Conservation (phyloP, 2,329 filamentous ascomycete species). For the Curvularia eragrostidis region DNA sequence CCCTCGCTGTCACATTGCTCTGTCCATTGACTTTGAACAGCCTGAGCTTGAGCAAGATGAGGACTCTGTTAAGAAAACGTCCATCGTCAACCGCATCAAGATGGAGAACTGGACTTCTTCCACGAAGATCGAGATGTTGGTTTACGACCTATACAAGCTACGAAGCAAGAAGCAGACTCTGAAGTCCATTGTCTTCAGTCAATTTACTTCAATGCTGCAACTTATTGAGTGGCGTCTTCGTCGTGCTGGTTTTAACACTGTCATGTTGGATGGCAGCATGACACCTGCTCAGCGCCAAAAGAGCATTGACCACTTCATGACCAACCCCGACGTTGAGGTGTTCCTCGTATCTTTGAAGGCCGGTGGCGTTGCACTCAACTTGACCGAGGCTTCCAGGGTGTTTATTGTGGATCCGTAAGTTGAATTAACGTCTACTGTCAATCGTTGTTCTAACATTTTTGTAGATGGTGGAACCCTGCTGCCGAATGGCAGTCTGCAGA, state of each 20-base stretch:
- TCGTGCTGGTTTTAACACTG: constrained; percentile 95
- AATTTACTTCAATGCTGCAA: constrained; percentile 97
- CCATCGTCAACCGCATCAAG: constrained; percentile 97
- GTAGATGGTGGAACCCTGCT: constrained; percentile 99
- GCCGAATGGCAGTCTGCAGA: constrained; percentile 99
- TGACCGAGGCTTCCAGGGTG: constrained; percentile 92
- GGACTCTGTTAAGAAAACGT: constrained; percentile 85
- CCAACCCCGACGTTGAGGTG: constrained; percentile 88
- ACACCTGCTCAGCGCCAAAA: constrained; percentile 90
- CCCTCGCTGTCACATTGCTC: constrained; percentile 86
- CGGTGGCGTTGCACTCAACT: constrained; percentile 90
- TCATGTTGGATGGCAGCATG: constrained; percentile 98
- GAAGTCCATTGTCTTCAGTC: constrained; percentile 97
- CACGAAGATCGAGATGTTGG: constrained; percentile 95
- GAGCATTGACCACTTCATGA: constrained; percentile 97
- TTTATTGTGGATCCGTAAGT: constrained; percentile 96
- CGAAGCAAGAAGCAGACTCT: constrained; percentile 91
- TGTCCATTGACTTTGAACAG: constrained; percentile 92
- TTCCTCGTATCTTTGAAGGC: constrained; percentile 97
- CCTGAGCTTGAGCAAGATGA: constrained; percentile 94
- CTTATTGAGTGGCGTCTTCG: constrained; percentile 96
- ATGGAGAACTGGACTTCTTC: constrained; percentile 99
- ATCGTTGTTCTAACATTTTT: constrained; percentile 33
- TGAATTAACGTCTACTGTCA: not conserved
- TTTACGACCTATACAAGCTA: constrained; percentile 91